phyloP scores from a whole-genome alignment of 495 filamentous ascomycete genomes.

The Ramalina peruviana region DNA sequence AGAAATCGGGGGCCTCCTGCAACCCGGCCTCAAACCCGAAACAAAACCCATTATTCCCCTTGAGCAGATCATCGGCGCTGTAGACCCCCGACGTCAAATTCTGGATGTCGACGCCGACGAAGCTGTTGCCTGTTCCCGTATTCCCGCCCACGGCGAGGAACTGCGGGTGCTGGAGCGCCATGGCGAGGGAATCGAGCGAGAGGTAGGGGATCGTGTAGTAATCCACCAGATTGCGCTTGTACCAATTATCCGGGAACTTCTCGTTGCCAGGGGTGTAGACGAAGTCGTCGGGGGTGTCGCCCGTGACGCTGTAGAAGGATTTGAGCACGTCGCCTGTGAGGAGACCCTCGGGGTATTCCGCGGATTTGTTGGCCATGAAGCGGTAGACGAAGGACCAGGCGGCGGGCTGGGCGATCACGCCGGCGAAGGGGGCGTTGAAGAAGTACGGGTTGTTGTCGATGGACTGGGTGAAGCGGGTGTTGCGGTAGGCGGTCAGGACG shows the following conservation, averaged over 20 bases:
- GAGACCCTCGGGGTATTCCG: conserved; percentile 22
- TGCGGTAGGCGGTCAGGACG: conserved; percentile 16
- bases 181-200: conserved; percentile 19
- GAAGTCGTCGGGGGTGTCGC: conserved; percentile 22
- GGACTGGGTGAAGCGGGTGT: conserved; percentile 17
- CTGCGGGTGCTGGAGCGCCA: conserved; percentile 19
- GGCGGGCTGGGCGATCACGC: conserved; percentile 40
- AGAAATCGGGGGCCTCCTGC: conserved; percentile 28
- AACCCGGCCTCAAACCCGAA: conserved; percentile 30
- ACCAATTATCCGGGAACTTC: conserved; percentile 48
- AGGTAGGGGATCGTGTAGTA: conserved; percentile 28
- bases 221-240: conserved; percentile 32
- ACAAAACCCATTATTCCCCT: conserved; percentile 35
- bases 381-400: conserved; percentile 27
- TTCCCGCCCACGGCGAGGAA: conserved; percentile 40
- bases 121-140: conserved; percentile 38
- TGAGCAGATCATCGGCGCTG: conserved; percentile 24
- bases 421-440: conserved; percentile 34
- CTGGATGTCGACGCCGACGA: conserved; percentile 33
- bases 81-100: conserved; percentile 39
- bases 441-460: conserved; percentile 23
- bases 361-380: conserved; percentile 24
- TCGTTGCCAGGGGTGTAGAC: conserved; percentile 34
- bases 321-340: conserved; percentile 28
- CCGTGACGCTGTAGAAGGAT: conserved; percentile 35